Base-by-base conservation (phyloP, 1,139 yeast species). In the Yarrowia galli region DNA sequence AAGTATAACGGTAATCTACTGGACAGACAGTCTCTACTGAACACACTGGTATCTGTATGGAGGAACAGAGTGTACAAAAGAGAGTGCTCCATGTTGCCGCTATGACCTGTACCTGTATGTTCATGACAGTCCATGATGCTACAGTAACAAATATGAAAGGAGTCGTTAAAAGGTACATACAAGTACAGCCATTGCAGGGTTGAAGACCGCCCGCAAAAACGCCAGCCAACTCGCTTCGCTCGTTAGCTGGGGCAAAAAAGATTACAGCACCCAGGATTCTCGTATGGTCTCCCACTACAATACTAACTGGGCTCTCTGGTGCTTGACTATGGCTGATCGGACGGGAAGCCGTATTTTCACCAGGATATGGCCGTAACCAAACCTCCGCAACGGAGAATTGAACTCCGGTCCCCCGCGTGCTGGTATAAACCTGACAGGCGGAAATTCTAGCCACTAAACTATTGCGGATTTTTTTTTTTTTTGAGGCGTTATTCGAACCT, bases 401-500 rank as follows among this genome's bases (percentile, higher is more conserved):
- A 53, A 53, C 60, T 53, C 60, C 60, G 60, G 60, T 53, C 60
- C 60, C 60, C 60, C 60, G 60, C 60, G 60, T 53, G 60, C 60
- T 53, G 60, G 32, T n/a, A 10, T 12, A 53, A 10, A 53, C 43
- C 60, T 53, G 60, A 53, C 60, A 53, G 60, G 60, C 60, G 60
- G 60, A 53, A 53, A 53, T 53, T 53, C 60, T 53, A 53, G 60
- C 60, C 60, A 53, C 60, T 53, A 53, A 53, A 53, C 60, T 53
- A 53, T 53, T 53, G 60, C 60, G 60, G 60, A 53, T 16, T 2
- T 3, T 16, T 23, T 10, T 16, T 22, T 15, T 3, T n/a, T n/a
- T n/a, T n/a, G n/a, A n/a, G n/a, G n/a, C n/a, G n/a, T n/a, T n/a
- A n/a, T n/a, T n/a, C n/a, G 15, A 53, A 53, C 42, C 32, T 53